A percentile compares a stretch with the other conserved stretches of the same genome.
These are phyloP conservation scores for Fraxinus albicans DNA, from an alignment of 305 asterid species.

Conservation along the genomic window DNA sequence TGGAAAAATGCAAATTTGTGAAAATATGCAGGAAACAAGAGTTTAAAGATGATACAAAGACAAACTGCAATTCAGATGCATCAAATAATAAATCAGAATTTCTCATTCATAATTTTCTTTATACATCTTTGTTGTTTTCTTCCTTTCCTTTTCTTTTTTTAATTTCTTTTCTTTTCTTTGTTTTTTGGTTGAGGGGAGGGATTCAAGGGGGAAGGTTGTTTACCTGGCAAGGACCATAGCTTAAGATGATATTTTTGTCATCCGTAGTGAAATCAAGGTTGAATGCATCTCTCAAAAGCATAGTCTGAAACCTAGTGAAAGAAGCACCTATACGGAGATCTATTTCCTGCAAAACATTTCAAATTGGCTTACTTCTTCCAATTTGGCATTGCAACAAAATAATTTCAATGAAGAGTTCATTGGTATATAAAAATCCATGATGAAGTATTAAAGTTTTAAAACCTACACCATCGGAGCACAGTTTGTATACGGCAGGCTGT, in stretches of 20 bases:
- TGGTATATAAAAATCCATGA: conserved; percentile 4
- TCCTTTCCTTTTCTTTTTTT: background rate
- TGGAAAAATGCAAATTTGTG: conserved; percentile 14
- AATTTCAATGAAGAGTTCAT: conserved; percentile 13
- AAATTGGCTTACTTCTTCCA: conserved; percentile 17
- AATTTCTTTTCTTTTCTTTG: background rate
- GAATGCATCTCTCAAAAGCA: conserved; percentile 89
- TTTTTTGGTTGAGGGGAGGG: conserved; percentile 21
- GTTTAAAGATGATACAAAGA: conserved; percentile 1
- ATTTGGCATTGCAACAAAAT: conserved; percentile 17
- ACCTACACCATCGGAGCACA: conserved; percentile 11
- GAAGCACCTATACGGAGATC: conserved; percentile 99
- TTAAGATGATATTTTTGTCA: conserved; percentile 68
- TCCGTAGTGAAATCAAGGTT: conserved; percentile 65
- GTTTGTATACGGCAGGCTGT: background rate
- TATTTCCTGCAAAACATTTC: conserved; percentile 70
- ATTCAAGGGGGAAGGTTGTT: background rate
- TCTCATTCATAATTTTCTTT: conserved; percentile 13
- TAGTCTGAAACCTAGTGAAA: conserved; percentile 95
- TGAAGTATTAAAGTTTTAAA: conserved; percentile 14
- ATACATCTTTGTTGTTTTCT: background rate
- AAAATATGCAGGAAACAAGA: conserved; percentile 12
- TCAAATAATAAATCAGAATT: conserved; percentile 7
- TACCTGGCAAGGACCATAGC: conserved; percentile 99
- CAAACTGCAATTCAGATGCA: background rate